Conservation (phyloP, 352 stramenopile species). For the Globisporangium acanthophoron region DNA sequence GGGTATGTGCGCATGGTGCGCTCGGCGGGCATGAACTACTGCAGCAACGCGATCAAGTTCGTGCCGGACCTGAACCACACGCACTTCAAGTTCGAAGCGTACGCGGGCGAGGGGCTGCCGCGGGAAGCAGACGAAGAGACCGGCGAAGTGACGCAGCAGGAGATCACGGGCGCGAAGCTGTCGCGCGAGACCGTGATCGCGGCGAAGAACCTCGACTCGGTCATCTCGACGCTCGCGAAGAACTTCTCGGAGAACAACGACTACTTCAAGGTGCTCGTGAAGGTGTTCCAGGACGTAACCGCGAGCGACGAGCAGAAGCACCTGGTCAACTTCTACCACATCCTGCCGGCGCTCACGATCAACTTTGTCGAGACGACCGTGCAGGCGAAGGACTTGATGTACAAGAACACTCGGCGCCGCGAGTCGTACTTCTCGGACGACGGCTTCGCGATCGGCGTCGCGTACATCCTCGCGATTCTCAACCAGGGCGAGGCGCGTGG, state of each 20-base stretch:
- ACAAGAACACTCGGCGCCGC: conserved; percentile 90
- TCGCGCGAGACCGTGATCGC: conserved; percentile 78
- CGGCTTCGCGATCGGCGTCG: conserved; percentile 92
- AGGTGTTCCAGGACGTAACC: conserved; percentile 88
- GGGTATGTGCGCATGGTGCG: conserved; percentile 93
- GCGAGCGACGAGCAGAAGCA: conserved; percentile 86
- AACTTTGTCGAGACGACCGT: conserved; percentile 89
- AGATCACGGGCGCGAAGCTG: conserved; percentile 58
- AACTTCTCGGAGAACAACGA: conserved; percentile 92
- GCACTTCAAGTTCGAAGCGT: conserved; percentile 78
- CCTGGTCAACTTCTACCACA: conserved; percentile 91
- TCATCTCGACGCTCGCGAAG: conserved; percentile 82
- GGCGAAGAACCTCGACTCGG: conserved; percentile 80
- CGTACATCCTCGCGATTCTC: conserved; percentile 91
- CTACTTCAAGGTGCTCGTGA: conserved; percentile 90
- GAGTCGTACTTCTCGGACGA: conserved; percentile 96
- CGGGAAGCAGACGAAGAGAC: conserved; percentile 62
- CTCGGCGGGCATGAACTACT: conserved; percentile 90
- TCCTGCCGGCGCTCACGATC: conserved; percentile 85
- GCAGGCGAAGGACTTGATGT: conserved; percentile 93
- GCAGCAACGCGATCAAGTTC: conserved; percentile 91
- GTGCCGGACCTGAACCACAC: conserved; percentile 87
- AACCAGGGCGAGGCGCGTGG: conserved; percentile 74
- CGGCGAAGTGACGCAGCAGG: conserved; percentile 31
- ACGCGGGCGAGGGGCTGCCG: conserved; percentile 49